phyloP scores from a whole-genome alignment of 2,329 filamentous ascomycete genomes.

The Aspergillus japonicus region DNA sequence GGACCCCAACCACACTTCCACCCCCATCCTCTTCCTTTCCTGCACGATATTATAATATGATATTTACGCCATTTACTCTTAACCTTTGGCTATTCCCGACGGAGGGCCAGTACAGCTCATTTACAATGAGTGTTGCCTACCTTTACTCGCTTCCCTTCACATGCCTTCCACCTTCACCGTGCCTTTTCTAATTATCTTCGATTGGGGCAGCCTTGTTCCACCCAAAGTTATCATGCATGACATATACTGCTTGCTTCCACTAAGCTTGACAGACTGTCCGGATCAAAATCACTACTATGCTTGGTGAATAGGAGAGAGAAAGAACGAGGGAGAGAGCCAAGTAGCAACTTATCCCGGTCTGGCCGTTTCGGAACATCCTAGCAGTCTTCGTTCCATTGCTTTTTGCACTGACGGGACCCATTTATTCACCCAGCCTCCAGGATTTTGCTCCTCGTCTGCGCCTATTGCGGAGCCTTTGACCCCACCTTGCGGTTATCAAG shows the following conservation, averaged over 20 bases:
- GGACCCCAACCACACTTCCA: not conserved
- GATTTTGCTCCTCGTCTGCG: conserved; percentile 22
- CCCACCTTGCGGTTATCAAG: conserved; percentile 27
- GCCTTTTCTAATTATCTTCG: not conserved
- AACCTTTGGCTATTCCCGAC: not conserved
- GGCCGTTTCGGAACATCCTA: conserved; percentile 12
- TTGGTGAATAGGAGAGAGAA: not conserved
- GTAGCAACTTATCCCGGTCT: not conserved
- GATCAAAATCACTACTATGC: not conserved
- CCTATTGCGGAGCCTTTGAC: conserved; percentile 21
- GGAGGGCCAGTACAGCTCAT: not conserved
- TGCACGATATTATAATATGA: not conserved
- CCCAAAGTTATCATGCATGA: not conserved
- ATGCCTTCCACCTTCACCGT: not conserved
- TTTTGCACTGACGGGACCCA: conserved; percentile 15
- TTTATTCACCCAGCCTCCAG: conserved; percentile 22
- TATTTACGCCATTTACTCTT: not conserved
- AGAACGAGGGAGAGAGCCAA: not conserved
- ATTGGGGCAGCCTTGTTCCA: not conserved
- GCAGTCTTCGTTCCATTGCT: conserved; percentile 14
- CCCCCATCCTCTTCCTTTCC: not conserved
- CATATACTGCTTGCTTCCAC: not conserved
- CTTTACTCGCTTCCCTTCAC: not conserved
- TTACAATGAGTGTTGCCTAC: not conserved
- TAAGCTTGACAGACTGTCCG: not conserved